A percentile compares a stretch with the other conserved stretches of the same genome.
These are phyloP conservation scores for Cutaneotrichosporon cavernicola DNA, from an alignment of 1,284 basidiomycete species.

Conservation along the genomic window DNA sequence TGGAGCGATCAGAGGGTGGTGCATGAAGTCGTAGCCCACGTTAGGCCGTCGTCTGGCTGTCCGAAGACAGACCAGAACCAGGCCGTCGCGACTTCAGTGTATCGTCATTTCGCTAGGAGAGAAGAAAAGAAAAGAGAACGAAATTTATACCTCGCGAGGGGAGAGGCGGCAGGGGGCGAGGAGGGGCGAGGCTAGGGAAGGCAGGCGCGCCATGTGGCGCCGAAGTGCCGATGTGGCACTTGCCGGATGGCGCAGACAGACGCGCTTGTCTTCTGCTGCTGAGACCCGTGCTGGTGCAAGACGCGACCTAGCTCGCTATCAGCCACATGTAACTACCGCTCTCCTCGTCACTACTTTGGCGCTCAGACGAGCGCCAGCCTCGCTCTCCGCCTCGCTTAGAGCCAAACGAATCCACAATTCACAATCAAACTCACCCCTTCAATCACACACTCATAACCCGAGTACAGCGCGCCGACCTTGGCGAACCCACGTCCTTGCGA, in stretches of 20 bases:
- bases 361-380: neutral
- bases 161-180: neutral
- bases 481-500: conserved; percentile 86
- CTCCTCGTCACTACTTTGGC: neutral
- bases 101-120: conserved; percentile 14
- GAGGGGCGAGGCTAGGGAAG: neutral
- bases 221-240: conserved; percentile 9
- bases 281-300: too few species aligned
- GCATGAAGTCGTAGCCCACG: conserved; percentile 18
- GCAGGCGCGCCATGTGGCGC: neutral
- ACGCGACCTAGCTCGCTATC: too few species aligned
- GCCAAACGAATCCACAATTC: neutral
- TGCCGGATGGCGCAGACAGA: neutral
- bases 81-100: conserved; percentile 14
- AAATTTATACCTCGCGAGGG: conserved; percentile 4
- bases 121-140: neutral
- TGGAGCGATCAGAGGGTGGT: conserved; percentile 17
- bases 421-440: conserved; percentile 75
- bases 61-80: neutral
- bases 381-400: neutral
- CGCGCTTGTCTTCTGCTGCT: neutral
- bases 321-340: neutral
- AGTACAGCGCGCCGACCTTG: conserved; percentile 90
- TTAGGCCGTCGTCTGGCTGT: conserved; percentile 3
- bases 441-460: conserved; percentile 91